A percentile compares a stretch with the other conserved stretches of the same genome.
Conservation (phyloP, 192 early-diverging fungal species). For the Gaertneriomyces semiglobifer region DNA sequence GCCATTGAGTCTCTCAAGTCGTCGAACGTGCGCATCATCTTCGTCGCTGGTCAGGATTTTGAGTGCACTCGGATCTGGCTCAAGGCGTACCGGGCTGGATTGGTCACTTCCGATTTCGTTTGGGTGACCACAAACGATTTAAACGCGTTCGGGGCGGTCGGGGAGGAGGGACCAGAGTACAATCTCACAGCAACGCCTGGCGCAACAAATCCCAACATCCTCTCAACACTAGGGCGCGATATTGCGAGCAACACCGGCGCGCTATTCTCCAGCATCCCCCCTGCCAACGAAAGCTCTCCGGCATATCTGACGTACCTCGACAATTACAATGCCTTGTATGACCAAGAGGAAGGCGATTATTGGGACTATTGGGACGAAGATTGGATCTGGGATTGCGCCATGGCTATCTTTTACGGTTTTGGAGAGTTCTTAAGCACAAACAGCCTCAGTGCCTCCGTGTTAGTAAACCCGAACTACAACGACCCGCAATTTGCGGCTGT, state of each 20-base stretch:
- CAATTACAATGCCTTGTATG: neutral
- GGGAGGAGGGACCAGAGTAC: no score
- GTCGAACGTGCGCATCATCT: neutral
- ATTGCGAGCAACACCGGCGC: neutral
- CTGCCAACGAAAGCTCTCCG: neutral
- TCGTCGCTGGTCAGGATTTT: neutral
- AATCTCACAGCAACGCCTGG: no score
- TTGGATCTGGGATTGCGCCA: conserved; percentile 17
- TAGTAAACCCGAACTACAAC: neutral
- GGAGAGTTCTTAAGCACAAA: conserved; percentile 4
- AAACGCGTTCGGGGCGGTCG: no score
- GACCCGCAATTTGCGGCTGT: neutral
- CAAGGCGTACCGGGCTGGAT: neutral
- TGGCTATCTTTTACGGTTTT: conserved; percentile 16
- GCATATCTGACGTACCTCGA: neutral
- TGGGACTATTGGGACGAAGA: neutral
- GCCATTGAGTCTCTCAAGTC: no score
- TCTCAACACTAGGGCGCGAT: neutral
- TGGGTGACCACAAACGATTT: conserved; percentile 1
- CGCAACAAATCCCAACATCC: no score
- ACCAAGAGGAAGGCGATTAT: neutral
- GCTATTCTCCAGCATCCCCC: neutral
- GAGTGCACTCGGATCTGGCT: conserved; percentile 9
- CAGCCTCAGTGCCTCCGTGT: neutral
- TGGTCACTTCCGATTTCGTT: conserved; percentile 9